Evolutionary conservation across 1,284 basidiomycete species (phyloP).

Genomic region (Microbotryum scabiosae): DNA sequence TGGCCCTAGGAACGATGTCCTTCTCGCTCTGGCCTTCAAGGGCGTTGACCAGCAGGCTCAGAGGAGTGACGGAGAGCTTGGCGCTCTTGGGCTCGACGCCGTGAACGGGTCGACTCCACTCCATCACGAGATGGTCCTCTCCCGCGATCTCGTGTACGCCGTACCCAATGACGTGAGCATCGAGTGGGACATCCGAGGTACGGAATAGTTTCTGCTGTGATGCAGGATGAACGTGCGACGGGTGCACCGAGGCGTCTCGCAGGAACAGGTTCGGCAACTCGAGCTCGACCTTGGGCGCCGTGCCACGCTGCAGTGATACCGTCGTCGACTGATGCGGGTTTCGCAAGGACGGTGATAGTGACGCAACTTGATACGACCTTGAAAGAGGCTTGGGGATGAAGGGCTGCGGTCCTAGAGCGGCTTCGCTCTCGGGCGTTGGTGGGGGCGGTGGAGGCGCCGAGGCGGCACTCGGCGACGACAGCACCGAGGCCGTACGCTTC

Average conservation of each 20-base stretch:
- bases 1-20: constrained; percentile 3
- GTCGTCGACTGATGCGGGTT: constrained; percentile 10
- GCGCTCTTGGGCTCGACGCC: constrained; percentile 3
- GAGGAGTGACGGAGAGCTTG: constrained; percentile 45
- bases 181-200: constrained; percentile 48
- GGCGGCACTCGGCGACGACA: too few relatives aligned
- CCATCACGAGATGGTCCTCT: constrained; percentile 43
- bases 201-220: constrained; percentile 67
- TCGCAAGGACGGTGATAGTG: constrained; percentile 15
- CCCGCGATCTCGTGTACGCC: constrained; percentile 34
- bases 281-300: constrained; percentile 1
- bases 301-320: constrained; percentile 35
- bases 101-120: constrained; percentile 30
- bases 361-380: constrained; percentile 20
- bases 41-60: constrained; percentile 34
- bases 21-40: neutral
- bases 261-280: constrained; percentile 41
- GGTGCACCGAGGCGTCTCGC: constrained; percentile 53
- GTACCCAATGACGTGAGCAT: constrained; percentile 43
- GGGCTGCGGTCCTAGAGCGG: constrained; percentile 13
- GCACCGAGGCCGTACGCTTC: too few relatives aligned
- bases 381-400: constrained; percentile 18
- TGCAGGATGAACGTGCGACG: constrained; percentile 58
- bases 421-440: too few relatives aligned
- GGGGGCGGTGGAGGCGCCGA: too few relatives aligned